Evolutionary conservation across 345 rosid species (phyloP), one percentile per base, ranked within the genome.

Genomic region (Rhizophora mangle): DNA sequence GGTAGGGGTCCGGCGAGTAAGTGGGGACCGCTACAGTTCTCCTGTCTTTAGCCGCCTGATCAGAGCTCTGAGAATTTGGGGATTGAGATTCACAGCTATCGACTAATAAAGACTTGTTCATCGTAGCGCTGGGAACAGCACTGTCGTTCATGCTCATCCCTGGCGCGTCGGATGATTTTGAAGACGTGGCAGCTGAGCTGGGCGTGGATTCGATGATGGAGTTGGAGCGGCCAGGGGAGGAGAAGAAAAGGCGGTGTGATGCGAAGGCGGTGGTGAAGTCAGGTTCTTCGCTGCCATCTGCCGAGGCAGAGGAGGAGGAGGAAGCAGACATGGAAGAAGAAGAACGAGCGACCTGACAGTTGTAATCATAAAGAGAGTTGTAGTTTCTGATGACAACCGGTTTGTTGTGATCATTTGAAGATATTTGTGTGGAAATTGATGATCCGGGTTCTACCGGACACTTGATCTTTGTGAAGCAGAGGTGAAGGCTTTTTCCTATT

Each of bases 191-290:
- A 30, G 76, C 62, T 53, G 83, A 66, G 49, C 18, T 43, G 31
- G 82, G 76, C 24, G 81, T 24, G 6, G 95, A 82, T 59, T 91
- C 95, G 36, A 85, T 74, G 75, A 94, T 91, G 85, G 96, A 91
- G 83, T 89, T 94, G 67, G 98, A 94, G 24, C 77, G 82, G 36
- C 98, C 97, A 0, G 98, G 98, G 4, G 91, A 83, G 67, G 97
- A 82, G 89, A 89, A 87, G 82, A 94, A 94, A 89, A 94, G 88
- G 63, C 96, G 95, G 10, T 83, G 87, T 13, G 97, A 88, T 68
- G 98, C 95, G 62, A 81, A 81, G 24, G 80, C 81, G 59, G 92
- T 73, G 70, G 93, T 83, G 71, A 91, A 83, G 70, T 89, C 96
- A 29, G 89, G 91, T 26, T 79, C 85, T 21, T 71, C 8, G 57